These are phyloP conservation scores for Zasmidium cellare DNA, from an alignment of 2,329 filamentous ascomycete species.

Conservation along the genomic window DNA sequence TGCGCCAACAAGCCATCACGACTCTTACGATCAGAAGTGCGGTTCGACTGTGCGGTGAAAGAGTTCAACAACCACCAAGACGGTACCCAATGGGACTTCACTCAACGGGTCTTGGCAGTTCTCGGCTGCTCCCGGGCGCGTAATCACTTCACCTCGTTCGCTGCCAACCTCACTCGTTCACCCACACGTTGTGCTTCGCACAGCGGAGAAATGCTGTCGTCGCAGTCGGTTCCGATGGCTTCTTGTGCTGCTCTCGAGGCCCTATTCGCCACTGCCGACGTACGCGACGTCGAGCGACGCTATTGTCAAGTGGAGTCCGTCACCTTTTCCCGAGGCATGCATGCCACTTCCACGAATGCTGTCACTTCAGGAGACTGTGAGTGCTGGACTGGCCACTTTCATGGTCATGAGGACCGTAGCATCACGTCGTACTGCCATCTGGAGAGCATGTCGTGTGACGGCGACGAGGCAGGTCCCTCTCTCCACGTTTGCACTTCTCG, in stretches of 20 bases:
- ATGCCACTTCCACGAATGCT: neutral
- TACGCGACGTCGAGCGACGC: neutral
- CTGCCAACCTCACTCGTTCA: neutral
- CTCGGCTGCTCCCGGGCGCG: neutral
- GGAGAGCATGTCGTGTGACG: neutral
- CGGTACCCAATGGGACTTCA: neutral
- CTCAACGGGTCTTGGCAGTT: neutral
- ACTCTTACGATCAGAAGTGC: neutral
- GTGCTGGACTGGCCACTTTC: neutral
- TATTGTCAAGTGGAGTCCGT: neutral
- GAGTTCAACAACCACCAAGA: neutral
- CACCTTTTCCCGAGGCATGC: neutral
- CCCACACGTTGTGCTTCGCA: neutral
- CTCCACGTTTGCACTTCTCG: neutral
- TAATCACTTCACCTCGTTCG: neutral
- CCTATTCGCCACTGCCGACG: neutral
- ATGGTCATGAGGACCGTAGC: neutral
- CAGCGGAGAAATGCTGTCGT: neutral
- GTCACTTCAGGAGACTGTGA: neutral
- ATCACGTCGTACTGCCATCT: neutral
- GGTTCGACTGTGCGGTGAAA: neutral
- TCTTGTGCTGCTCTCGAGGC: neutral
- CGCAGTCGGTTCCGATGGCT: neutral
- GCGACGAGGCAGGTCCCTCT: neutral
- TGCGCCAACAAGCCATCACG: neutral